Conservation (phyloP, 2,329 filamentous ascomycete genomes). For the Botrytis aclada region DNA sequence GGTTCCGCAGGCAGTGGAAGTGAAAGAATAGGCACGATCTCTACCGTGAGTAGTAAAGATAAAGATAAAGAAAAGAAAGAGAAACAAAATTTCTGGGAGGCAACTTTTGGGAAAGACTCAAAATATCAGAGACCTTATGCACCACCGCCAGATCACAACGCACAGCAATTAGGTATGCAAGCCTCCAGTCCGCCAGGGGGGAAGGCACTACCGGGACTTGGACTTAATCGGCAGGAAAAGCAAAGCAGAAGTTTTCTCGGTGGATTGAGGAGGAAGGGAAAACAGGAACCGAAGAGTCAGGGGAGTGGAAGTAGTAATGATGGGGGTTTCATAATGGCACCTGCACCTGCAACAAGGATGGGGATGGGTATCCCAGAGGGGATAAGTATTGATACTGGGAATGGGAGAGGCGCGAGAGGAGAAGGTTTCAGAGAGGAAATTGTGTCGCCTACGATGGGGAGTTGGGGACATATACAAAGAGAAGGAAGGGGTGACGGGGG, state of each 20-base stretch:
- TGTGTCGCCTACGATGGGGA: not conserved
- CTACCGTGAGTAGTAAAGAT: not conserved
- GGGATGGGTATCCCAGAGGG: not conserved
- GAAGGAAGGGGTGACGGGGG: not conserved
- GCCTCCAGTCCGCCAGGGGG: constrained; percentile 27
- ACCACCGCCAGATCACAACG: constrained; percentile 14
- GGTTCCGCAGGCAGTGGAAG: constrained; percentile 30
- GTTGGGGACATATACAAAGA: not conserved
- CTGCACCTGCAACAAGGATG: not conserved
- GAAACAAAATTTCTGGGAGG: constrained; percentile 37
- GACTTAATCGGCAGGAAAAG: constrained; percentile 33
- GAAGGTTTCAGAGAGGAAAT: not conserved
- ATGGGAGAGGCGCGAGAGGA: not conserved
- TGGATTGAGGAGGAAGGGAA: constrained; percentile 30
- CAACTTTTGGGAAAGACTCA: constrained; percentile 35
- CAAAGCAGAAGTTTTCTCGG: constrained; percentile 33
- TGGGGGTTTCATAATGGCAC: constrained; percentile 6
- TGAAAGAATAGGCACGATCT: constrained; percentile 18
- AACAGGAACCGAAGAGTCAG: constrained; percentile 19
- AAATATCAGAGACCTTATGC: constrained; percentile 28
- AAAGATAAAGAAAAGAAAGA: constrained; percentile 29
- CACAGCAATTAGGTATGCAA: constrained; percentile 15
- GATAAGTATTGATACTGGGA: not conserved
- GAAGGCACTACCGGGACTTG: constrained; percentile 4
- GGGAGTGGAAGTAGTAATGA: constrained; percentile 17